These are phyloP conservation scores for Strobilomyces confusus DNA, from an alignment of 768 basidiomycete genomes.

Conservation along the genomic window DNA sequence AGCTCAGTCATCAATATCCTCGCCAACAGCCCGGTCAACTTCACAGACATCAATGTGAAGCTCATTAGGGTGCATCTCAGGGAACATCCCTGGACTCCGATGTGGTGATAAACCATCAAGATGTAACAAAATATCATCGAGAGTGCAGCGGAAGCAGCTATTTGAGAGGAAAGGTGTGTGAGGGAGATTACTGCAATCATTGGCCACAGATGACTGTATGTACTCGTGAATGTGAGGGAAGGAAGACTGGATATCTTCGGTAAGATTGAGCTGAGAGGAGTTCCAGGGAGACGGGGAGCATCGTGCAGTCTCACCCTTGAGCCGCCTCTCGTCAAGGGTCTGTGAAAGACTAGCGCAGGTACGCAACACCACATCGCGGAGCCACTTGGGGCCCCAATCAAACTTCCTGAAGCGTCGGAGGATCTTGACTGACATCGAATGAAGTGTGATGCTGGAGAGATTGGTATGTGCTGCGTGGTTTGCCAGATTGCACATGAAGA, in stretches of 20 bases:
- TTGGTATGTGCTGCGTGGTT: neutral
- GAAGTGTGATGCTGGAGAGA: neutral
- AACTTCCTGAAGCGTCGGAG: neutral
- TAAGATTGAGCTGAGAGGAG: neutral
- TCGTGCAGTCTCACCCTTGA: neutral
- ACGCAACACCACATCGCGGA: neutral
- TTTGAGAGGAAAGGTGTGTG: neutral
- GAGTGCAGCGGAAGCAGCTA: neutral
- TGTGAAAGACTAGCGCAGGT: neutral
- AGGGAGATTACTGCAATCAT: neutral
- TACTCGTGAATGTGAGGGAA: neutral
- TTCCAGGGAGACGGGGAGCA: neutral
- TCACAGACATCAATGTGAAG: neutral
- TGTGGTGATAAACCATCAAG: neutral
- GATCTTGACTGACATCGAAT: neutral
- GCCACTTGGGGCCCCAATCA: neutral
- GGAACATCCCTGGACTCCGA: neutral
- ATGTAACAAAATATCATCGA: neutral
- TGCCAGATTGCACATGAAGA: neutral
- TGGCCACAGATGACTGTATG: neutral
- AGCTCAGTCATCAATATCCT: neutral
- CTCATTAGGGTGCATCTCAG: neutral
- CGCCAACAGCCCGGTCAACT: neutral
- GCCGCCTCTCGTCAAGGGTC: neutral
- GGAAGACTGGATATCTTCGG: neutral